Conservation (phyloP, 164 flowering plant genomes). For the Pachysandra terminalis region DNA sequence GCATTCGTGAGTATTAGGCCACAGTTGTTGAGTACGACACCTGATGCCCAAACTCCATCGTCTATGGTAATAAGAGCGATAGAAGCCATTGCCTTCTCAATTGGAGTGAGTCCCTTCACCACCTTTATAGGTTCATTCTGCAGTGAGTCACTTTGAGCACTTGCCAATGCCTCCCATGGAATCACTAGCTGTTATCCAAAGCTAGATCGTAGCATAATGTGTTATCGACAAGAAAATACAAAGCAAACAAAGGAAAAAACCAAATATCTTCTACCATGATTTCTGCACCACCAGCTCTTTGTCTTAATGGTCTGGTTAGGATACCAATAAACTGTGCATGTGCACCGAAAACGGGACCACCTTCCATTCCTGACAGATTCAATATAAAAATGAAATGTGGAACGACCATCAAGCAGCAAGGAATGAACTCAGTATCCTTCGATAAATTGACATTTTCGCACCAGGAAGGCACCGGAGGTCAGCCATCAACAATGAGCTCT, state of each 20-base stretch:
- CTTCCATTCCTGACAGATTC: conserved; percentile 84
- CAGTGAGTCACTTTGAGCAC: conserved; percentile 49
- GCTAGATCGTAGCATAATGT: conserved; percentile 30
- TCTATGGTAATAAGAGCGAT: conserved; percentile 70
- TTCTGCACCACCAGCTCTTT: conserved; percentile 74
- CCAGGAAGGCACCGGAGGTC: conserved; percentile 97
- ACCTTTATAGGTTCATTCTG: conserved; percentile 28
- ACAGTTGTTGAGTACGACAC: conserved; percentile 69
- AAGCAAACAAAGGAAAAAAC: neutral
- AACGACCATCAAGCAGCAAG: neutral
- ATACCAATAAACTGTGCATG: conserved; percentile 61
- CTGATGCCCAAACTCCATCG: conserved; percentile 95
- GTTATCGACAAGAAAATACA: conserved; percentile 16
- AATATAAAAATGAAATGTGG: conserved; percentile 16
- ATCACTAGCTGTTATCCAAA: conserved; percentile 79
- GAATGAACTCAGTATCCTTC: conserved; percentile 2
- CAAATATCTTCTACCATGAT: conserved; percentile 51
- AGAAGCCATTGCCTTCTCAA: conserved; percentile 69
- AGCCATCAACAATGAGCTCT: conserved; percentile 73
- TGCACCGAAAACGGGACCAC: conserved; percentile 77
- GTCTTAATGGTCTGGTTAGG: conserved; percentile 71
- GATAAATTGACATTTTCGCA: conserved; percentile 27
- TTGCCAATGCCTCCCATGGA: conserved; percentile 88
- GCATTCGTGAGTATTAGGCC: conserved; percentile 97
- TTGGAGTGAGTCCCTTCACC: conserved; percentile 16